Percentiles rank a stretch among this genome's conserved stretches.
Conservation (phyloP, 1,139 yeast species). For the Blastobotrys buckinghamii region DNA sequence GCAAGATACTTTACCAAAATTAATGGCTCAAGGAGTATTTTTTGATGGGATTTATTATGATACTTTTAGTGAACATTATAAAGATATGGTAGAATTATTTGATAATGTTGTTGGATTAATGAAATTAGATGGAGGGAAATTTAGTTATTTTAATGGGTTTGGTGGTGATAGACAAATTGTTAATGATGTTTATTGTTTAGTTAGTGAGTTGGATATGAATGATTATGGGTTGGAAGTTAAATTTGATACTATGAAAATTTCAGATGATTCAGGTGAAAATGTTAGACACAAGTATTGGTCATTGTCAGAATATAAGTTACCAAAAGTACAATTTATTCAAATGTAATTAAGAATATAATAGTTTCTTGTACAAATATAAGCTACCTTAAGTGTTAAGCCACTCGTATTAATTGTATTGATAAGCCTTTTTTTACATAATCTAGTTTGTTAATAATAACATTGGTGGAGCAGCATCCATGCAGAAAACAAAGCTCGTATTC, state of each 20-base stretch:
- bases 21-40: conserved; percentile 61
- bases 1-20: conserved; percentile 71
- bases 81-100: conserved; percentile 80
- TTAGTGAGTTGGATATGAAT: conserved; percentile 72
- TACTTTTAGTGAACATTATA: conserved; percentile 83
- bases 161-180: conserved; percentile 93
- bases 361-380: too few species aligned
- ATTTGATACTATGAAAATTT: conserved; percentile 35
- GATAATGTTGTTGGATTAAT: conserved; percentile 77
- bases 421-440: too few species aligned
- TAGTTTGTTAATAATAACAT: too few species aligned
- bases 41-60: conserved; percentile 93
- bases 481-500: too few species aligned
- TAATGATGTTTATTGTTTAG: conserved; percentile 81
- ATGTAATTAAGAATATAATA: too few species aligned
- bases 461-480: too few species aligned
- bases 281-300: conserved; percentile 69
- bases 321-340: conserved; percentile 6
- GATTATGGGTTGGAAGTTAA: conserved; percentile 69
- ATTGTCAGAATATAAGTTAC: conserved; percentile 21
- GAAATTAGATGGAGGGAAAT: conserved; percentile 54
- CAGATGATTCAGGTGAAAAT: conserved; percentile 37
- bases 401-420: too few species aligned
- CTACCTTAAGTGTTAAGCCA: too few species aligned
- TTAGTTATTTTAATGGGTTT: conserved; percentile 88